Base-by-base conservation (phyloP, 78 protist species). In the slime mould (Dictyostelium discoideum) region DNA sequence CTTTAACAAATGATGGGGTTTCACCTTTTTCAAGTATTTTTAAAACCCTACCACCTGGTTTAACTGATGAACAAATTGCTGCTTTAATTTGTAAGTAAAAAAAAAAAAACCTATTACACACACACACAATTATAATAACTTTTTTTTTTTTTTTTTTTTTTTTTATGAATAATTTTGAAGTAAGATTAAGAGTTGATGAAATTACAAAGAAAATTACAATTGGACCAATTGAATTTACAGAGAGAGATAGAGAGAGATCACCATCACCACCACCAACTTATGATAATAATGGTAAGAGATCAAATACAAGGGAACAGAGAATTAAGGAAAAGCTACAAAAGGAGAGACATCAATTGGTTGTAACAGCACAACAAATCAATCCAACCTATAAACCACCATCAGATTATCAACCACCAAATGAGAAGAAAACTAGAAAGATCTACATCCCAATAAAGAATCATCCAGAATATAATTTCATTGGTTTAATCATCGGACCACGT, bases 401-500 rank as follows among this genome's bases (percentile, higher is more conserved):
- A 22, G 97, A 95, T 67, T 95, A 92, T 86, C 80, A 83, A 78
- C 95, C 92, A 96, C 86, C 92, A 20, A 32, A 65, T 69, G 90
- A 90, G 37, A 78, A 93, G 83, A 84, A 96, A 85, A 98, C 95
- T 81, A 92, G 85, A 24, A 83, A 86, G 76, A 96, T 99, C 24
- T 81, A 42, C 63, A 95, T 99, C 14, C 99, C 99, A 2, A 94
- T 96, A 18, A 90, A 97, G 57, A 95, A 98, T 40, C 87, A 97
- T 72, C 99, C 99, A 2, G 96, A 97, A 4, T 93, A 93, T 77
- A 98, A 98, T 69, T 98, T 98, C 67, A 96, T 98, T 42, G 97
- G 97, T 24, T 83, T 97, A 26, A 97, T 96, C 44, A 92, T 93
- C 32, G 97, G 96, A n/a, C 96, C 96, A 67, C 82, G 99, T 44